phyloP scores from a whole-genome alignment of 106 monocot species.

The Apostasia ramifera region DNA sequence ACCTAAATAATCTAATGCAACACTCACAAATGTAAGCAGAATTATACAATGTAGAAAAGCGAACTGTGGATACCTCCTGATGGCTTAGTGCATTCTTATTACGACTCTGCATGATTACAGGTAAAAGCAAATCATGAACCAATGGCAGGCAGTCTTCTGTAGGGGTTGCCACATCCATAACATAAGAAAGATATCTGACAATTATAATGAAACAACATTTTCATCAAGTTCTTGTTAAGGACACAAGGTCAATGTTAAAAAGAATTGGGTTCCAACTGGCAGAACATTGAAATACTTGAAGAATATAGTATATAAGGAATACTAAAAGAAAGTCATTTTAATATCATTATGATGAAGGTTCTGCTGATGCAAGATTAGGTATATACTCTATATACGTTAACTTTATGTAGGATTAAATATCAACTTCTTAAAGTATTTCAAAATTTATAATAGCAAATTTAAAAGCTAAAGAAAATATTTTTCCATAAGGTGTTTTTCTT shows the following conservation, averaged over 20 bases:
- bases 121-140: constrained; percentile 61
- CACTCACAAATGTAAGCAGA: background rate
- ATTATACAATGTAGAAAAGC: background rate
- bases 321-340: no score
- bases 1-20: no score
- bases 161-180: constrained; percentile 91
- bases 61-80: background rate
- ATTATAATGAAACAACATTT: background rate
- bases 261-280: background rate
- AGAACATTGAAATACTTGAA: background rate
- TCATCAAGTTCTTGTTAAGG: background rate
- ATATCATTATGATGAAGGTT: no score
- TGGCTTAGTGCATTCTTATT: constrained; percentile 2
- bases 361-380: no score
- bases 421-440: background rate
- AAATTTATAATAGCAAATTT: background rate
- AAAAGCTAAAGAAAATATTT: no score
- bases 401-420: background rate
- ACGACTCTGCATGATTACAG: constrained; percentile 19
- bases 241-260: no score
- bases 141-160: constrained; percentile 66
- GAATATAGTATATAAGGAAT: no score
- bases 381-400: no score
- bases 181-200: constrained; percentile 74
- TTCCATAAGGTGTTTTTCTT: no score